Percentiles rank a stretch among this genome's conserved stretches.
Evolutionary conservation across 73 alveolate genomes (phyloP).

Genomic region (Symbiodinium natans): DNA sequence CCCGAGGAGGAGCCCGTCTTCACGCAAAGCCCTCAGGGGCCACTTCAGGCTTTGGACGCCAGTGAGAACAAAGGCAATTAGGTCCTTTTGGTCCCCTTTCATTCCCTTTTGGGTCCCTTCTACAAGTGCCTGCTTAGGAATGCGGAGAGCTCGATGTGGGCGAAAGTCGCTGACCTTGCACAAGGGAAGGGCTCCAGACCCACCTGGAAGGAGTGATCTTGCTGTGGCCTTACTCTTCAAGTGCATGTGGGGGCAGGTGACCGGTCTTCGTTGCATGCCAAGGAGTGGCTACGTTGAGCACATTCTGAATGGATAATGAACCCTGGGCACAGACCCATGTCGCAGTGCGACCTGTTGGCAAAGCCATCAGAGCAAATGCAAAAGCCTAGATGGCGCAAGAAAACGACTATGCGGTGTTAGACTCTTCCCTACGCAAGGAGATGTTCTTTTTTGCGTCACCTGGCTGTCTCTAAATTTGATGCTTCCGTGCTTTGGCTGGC

Average conservation of each 20-base stretch:
- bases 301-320: neutral
- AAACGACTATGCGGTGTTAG: too few relatives aligned
- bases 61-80: too few relatives aligned
- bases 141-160: constrained; percentile 75
- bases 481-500: too few relatives aligned
- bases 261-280: neutral
- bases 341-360: neutral
- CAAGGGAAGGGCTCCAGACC: neutral
- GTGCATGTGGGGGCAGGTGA: neutral
- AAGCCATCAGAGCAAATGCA: constrained; percentile 2
- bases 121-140: neutral
- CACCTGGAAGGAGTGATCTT: neutral
- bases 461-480: too few relatives aligned
- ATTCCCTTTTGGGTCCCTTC: neutral
- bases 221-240: neutral
- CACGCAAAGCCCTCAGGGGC: constrained; percentile 4
- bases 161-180: constrained; percentile 64
- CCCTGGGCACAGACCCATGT: neutral
- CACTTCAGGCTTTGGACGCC: neutral
- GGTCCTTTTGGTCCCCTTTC: too few relatives aligned
- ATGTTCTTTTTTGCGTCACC: too few relatives aligned
- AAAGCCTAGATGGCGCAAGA: neutral
- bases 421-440: too few relatives aligned
- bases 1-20: constrained; percentile 72
- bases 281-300: neutral